Percentiles rank a stretch among this genome's conserved stretches.
phyloP scores from a whole-genome alignment of 1,139 yeast species.

The Lodderomyces orthopsilosis region DNA sequence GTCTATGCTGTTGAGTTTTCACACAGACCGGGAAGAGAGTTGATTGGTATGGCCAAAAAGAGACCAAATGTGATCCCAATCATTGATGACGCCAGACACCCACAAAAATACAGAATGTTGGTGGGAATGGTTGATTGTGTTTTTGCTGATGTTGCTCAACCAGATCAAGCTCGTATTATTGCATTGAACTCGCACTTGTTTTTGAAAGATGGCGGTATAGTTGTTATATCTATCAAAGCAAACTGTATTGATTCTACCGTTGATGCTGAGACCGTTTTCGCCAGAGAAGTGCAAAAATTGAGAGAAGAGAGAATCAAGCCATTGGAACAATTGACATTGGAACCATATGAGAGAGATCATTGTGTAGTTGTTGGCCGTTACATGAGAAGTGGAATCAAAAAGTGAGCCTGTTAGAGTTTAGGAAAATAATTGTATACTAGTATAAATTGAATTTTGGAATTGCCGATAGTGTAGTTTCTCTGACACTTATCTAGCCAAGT shows the following conservation, averaged over 20 bases:
- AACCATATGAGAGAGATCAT: conserved; percentile 99
- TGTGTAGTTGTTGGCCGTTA: conserved; percentile 97
- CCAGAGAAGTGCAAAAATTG: conserved; percentile 98
- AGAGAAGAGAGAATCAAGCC: conserved; percentile 99
- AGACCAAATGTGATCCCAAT: conserved; percentile 98
- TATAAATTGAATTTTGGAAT: background rate
- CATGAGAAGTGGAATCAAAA: conserved; percentile 81
- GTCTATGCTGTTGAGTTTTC: conserved; percentile 99
- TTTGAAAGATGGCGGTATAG: conserved; percentile 98
- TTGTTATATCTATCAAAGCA: conserved; percentile 96
- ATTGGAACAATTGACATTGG: conserved; percentile 95
- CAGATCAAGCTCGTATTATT: conserved; percentile 99
- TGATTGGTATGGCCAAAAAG: conserved; percentile 99
- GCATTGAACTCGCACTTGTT: conserved; percentile 97
- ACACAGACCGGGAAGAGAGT: conserved; percentile 99
- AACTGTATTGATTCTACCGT: conserved; percentile 99
- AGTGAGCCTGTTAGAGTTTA: conserved; percentile 22
- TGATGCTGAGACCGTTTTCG: conserved; percentile 98
- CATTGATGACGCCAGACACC: conserved; percentile 99
- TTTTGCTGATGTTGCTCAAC: conserved; percentile 99
- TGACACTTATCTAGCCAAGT: too few relatives aligned
- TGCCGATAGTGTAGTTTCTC: too few relatives aligned
- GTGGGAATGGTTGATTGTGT: conserved; percentile 98
- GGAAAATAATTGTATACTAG: conserved; percentile 3
- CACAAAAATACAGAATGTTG: conserved; percentile 98